phyloP scores from a whole-genome alignment of 257 asterid species.

The Cynanchum wilfordii region DNA sequence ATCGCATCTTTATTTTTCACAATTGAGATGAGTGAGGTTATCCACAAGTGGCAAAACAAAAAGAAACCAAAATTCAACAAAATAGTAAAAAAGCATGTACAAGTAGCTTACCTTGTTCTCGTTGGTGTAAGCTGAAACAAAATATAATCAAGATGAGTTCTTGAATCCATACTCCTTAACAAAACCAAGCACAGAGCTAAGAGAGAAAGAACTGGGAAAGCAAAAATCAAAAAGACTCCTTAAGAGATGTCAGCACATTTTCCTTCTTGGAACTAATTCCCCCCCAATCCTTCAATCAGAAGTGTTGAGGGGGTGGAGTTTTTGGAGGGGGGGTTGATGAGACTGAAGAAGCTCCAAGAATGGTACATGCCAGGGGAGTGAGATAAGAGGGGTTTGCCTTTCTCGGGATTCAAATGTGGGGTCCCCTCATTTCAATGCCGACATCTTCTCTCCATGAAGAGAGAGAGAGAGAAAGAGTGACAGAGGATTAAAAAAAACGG shows the following conservation, averaged over 20 bases:
- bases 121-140: slow-evolving; percentile 84
- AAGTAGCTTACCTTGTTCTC: slow-evolving; percentile 57
- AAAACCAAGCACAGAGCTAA: slow-evolving; percentile 10
- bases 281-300: slow-evolving; percentile 2
- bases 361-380: slow-evolving; percentile 33
- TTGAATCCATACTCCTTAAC: slow-evolving; percentile 47
- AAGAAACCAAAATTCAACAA: not conserved
- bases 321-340: slow-evolving; percentile 14
- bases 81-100: not conserved
- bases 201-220: not conserved
- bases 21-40: slow-evolving; percentile 13
- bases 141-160: slow-evolving; percentile 55
- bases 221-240: not conserved
- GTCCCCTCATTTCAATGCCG: slow-evolving; percentile 36
- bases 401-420: slow-evolving; percentile 29
- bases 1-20: slow-evolving; percentile 54
- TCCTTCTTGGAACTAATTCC: not conserved
- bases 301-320: not conserved
- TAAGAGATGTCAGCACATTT: slow-evolving; percentile 1
- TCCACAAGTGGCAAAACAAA: not conserved
- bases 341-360: slow-evolving; percentile 5
- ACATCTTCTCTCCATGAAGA: slow-evolving; percentile 25
- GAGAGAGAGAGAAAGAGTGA: not conserved
- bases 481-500: not conserved
- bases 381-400: slow-evolving; percentile 14